phyloP scores from a whole-genome alignment of 164 flowering plant species.

The Liquidambar formosana region DNA sequence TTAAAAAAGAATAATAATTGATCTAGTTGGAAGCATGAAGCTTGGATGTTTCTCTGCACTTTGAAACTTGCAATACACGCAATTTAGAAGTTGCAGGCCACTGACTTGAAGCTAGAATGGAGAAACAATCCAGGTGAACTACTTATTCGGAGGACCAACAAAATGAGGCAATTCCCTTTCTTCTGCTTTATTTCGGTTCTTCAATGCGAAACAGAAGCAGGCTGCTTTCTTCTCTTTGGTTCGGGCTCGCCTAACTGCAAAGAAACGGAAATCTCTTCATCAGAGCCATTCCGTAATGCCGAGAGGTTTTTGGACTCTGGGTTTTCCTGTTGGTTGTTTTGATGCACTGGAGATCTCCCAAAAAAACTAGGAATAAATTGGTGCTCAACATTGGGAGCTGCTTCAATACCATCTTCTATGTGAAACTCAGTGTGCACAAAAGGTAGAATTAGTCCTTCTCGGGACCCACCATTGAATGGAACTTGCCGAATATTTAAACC shows the following conservation, averaged over 20 bases:
- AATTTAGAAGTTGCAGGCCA: neutral
- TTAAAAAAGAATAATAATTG: neutral
- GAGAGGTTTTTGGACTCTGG: slow-evolving; percentile 48
- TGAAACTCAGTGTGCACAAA: slow-evolving; percentile 38
- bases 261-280: slow-evolving; percentile 62
- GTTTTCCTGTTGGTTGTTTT: slow-evolving; percentile 29
- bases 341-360: slow-evolving; percentile 38
- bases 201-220: slow-evolving; percentile 30
- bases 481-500: slow-evolving; percentile 55
- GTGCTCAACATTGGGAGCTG: slow-evolving; percentile 61
- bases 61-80: neutral
- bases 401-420: slow-evolving; percentile 48
- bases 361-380: slow-evolving; percentile 74
- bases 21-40: slow-evolving; percentile 8
- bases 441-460: slow-evolving; percentile 33
- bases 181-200: slow-evolving; percentile 30
- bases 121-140: neutral
- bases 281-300: slow-evolving; percentile 50
- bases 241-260: slow-evolving; percentile 83
- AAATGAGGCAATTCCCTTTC: neutral
- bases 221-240: slow-evolving; percentile 49
- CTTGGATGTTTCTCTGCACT: neutral
- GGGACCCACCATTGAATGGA: slow-evolving; percentile 45
- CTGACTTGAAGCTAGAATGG: neutral
- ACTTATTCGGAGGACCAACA: neutral